Evolutionary conservation across 108 stramenopile species (phyloP).

Genomic region (Nitzschia sp.): DNA sequence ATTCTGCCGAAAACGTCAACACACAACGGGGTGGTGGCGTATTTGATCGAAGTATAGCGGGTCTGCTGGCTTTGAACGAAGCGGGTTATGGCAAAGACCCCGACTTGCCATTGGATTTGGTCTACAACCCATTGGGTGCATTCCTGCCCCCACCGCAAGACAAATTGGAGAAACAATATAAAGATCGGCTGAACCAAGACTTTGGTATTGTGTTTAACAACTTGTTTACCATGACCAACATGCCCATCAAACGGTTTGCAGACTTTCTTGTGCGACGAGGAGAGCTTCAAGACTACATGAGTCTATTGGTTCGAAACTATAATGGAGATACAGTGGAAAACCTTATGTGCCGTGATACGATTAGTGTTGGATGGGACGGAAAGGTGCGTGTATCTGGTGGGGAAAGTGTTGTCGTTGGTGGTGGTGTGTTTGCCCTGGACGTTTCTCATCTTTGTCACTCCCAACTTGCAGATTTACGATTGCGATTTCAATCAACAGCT

Average conservation of each 20-base stretch:
- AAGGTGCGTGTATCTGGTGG: constrained; percentile 26
- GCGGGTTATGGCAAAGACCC: constrained; percentile 82
- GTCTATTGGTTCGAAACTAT: constrained; percentile 91
- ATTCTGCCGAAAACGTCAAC: constrained; percentile 90
- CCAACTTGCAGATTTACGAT: constrained; percentile 64
- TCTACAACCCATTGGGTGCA: constrained; percentile 96
- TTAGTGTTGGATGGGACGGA: constrained; percentile 82
- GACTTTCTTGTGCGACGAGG: constrained; percentile 87
- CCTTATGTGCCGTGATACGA: constrained; percentile 87
- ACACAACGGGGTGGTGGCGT: constrained; percentile 93
- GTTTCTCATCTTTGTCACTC: not conserved
- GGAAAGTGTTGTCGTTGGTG: constrained; percentile 1
- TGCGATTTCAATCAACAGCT: constrained; percentile 99
- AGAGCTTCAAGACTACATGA: constrained; percentile 95
- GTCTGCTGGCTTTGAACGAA: constrained; percentile 86
- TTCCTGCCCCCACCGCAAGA: constrained; percentile 90
- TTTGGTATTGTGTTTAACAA: constrained; percentile 92
- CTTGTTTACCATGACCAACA: constrained; percentile 95
- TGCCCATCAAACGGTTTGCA: constrained; percentile 98
- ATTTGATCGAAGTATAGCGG: constrained; percentile 90
- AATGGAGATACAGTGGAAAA: constrained; percentile 77
- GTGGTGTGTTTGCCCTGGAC: not conserved
- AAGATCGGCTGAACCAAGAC: constrained; percentile 77
- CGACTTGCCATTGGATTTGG: constrained; percentile 78
- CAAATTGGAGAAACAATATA: constrained; percentile 81